Percentiles rank a stretch among this genome's conserved stretches.
Conservation (phyloP, 805 yeast genomes). For the Sungouiella blattae region DNA sequence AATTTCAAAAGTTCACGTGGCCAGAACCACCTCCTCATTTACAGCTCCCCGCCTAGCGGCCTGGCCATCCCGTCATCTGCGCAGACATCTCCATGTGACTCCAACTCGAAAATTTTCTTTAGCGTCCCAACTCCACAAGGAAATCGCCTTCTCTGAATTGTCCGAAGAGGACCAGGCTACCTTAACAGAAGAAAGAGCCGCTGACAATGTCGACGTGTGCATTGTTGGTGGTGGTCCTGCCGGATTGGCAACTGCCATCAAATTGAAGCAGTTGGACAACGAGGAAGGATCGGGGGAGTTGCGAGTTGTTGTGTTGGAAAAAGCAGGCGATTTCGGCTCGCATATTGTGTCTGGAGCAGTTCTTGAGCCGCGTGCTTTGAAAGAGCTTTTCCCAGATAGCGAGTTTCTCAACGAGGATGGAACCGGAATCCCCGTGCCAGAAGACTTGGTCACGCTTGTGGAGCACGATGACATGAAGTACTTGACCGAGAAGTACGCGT, state of each 20-base stretch:
- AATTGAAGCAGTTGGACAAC: conserved; percentile 77
- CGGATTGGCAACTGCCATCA: conserved; percentile 91
- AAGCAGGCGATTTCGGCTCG: conserved; percentile 89
- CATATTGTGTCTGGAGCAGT: conserved; percentile 95
- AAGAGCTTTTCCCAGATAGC: conserved; percentile 75
- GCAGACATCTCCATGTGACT: background rate
- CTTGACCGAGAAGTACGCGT: conserved; percentile 55
- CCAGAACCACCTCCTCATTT: too few species aligned
- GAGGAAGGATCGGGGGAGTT: conserved; percentile 62
- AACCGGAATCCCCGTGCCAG: conserved; percentile 71
- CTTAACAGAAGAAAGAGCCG: conserved; percentile 65
- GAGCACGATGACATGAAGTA: conserved; percentile 70
- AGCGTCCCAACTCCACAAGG: conserved; percentile 4
- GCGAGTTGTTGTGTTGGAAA: conserved; percentile 86
- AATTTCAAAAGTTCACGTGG: too few species aligned
- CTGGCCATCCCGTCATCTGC: background rate
- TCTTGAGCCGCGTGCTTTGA: conserved; percentile 82
- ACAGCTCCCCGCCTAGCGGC: background rate
- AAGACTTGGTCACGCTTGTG: conserved; percentile 71
- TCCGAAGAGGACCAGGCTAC: conserved; percentile 42
- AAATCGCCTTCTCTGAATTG: conserved; percentile 10
- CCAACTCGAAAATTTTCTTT: conserved; percentile 1
- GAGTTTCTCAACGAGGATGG: conserved; percentile 50
- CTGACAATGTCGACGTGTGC: conserved; percentile 87
- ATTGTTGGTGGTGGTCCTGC: conserved; percentile 99